Evolutionary conservation across 805 yeast species (phyloP), one percentile per base, ranked within the genome.

Genomic region (Lachancea waltii): DNA sequence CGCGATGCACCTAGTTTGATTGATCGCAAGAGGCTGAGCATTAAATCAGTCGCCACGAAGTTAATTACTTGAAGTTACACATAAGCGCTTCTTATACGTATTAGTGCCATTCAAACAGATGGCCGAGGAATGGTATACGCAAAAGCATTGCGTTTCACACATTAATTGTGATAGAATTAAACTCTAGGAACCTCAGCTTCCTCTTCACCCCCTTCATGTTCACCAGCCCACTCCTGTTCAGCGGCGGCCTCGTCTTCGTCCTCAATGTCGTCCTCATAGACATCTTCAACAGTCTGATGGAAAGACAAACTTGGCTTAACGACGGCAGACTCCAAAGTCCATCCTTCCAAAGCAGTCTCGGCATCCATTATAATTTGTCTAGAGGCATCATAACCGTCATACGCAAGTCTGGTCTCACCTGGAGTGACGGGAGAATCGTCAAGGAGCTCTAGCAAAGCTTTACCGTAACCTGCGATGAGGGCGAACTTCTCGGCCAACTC

Each of bases 371-470:
- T 87, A 70, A 92, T 86, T 74, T 92, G 97, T 75, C 87, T 89
- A 46, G 96, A 84, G 43, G 96, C 95, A 65, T 90, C 97, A 66
- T 87, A 90, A 51, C 97, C 97, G 61, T 92, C 97, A 68, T 92
- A 90, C 44, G 95, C 90, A 35, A 95, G 90, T 74, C 97, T 86
- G 50, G 95, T 81, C 75, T 90, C 97, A 73, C 98, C 98, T 48
- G 98, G 98, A 51, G 97, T 90, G 49, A 92, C 96, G 48, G 97
- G 95, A 50, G 92, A 70, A 68, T 90, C 97, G 64, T 90, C 97
- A 63, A 90, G 77, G 60, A 90, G 79, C 74, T 92, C 97, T 61
- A 92, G 75, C 51, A 90, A 71, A 31, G 96, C 96, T 75, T 90
- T 90, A 71, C 97, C 97, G 75, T 92, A 92, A 60, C 97, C 97